Evolutionary conservation across 2,329 filamentous ascomycete genomes (phyloP), one percentile per base, ranked within the genome.

Genomic region (Davidsoniella australis): DNA sequence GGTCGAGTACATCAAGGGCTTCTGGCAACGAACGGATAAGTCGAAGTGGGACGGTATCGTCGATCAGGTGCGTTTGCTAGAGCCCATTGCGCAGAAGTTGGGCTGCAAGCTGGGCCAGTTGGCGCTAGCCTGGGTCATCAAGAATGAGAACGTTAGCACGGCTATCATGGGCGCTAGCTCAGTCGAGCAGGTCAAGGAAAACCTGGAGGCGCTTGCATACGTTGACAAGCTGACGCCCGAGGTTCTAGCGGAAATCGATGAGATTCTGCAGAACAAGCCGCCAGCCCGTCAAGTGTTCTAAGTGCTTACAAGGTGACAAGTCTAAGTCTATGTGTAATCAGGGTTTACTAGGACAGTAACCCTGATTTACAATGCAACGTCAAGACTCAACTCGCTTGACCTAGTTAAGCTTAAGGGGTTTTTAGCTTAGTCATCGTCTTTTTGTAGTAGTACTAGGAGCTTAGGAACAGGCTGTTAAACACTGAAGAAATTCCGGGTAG

Each of bases 81-180:
- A 74, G 67, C 68, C 74, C 46, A 71, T 87, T 55, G 81, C 82
- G 2, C 71, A 82, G 49, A 71, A 69, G 56, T 65, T 86, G 39
- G 77, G 72, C 10, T 68, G 79, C 53, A 76, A 73, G 60, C 62
- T 68, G 63, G 68, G 66, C 57, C 66, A 68, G 47, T 65, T 80
- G 41, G 75, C 76, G 0, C 65, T 80, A 47, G 75, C 74, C 2
- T 81, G 77, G 76, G 72, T 76, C 12, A 64, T 80, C 45, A 73
- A 69, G 59, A 80, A 80, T 59, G 68, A 70, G 55, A 72, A 76
- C 51, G 71, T 80, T 45, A 77, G 72, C 59, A 72, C 70, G 14
- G 76, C 74, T 33, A 79, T 80, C 55, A 74, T 73, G 1, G 75
- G 75, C 5, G 75, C 76, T 4, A 76, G 71, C 61, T 69, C 64